These are phyloP conservation scores for Rhodosporidiobolus odoratus DNA, from an alignment of 768 basidiomycete genomes.

Conservation along the genomic window DNA sequence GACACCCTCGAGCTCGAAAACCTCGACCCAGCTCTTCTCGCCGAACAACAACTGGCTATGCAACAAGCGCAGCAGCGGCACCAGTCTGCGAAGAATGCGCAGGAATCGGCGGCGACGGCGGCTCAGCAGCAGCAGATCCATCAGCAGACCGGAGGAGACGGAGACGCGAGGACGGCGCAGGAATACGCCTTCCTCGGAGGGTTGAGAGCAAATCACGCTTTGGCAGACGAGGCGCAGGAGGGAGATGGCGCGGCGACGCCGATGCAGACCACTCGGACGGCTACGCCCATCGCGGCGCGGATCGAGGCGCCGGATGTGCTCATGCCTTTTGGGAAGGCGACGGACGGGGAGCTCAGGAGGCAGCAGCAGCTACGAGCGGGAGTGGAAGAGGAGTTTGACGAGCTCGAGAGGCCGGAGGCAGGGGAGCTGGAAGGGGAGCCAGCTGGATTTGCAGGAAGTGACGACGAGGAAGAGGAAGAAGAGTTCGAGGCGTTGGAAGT, in stretches of 20 bases:
- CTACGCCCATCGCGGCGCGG: too few relatives aligned
- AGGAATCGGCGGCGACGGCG: neutral
- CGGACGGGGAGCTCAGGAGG: too few relatives aligned
- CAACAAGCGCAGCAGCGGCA: slow-evolving; percentile 1
- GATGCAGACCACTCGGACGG: neutral
- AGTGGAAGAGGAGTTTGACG: too few relatives aligned
- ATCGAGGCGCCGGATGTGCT: too few relatives aligned
- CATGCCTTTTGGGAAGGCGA: neutral
- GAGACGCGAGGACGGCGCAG: neutral
- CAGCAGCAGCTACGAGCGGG: too few relatives aligned
- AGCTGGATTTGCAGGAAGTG: too few relatives aligned
- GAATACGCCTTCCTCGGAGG: neutral
- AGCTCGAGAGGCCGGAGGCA: too few relatives aligned
- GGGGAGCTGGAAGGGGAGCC: too few relatives aligned
- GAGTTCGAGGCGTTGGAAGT: too few relatives aligned
- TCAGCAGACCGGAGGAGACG: neutral
- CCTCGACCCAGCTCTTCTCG: slow-evolving; percentile 9
- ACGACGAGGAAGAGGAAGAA: too few relatives aligned
- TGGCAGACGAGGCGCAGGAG: neutral
- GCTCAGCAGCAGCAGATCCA: neutral
- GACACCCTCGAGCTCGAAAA: neutral
- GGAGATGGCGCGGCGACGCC: neutral
- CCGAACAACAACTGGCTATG: slow-evolving; percentile 1
- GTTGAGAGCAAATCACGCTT: neutral
- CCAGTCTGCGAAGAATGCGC: neutral